A percentile compares a stretch with the other conserved stretches of the same genome.
These are phyloP conservation scores for Phialophora macrospora DNA, from an alignment of 2,329 filamentous ascomycete species.

Conservation along the genomic window DNA sequence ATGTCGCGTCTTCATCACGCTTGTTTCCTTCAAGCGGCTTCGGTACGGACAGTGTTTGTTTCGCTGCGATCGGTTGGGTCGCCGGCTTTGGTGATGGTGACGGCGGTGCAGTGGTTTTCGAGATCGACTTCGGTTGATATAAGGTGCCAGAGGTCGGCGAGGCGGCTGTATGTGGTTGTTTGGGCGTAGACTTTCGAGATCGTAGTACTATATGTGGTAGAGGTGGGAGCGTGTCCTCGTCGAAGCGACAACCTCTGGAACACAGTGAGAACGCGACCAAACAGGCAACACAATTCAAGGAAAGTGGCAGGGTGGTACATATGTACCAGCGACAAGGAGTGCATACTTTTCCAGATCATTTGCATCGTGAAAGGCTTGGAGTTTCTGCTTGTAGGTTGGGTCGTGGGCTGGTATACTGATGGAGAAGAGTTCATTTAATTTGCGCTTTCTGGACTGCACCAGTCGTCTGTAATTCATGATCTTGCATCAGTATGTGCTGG, in stretches of 20 bases:
- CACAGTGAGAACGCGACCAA: constrained; percentile 28
- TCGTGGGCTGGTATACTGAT: constrained; percentile 64
- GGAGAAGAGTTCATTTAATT: constrained; percentile 86
- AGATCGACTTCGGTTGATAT: constrained; percentile 5
- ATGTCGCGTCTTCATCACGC: constrained; percentile 1
- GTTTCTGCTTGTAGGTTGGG: constrained; percentile 58
- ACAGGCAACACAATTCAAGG: constrained; percentile 13
- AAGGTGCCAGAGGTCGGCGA: constrained; percentile 6
- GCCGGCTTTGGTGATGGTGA: constrained; percentile 13
- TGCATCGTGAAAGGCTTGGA: constrained; percentile 60
- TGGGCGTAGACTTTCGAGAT: constrained; percentile 39
- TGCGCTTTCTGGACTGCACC: constrained; percentile 85
- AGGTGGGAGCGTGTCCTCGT: constrained; percentile 59
- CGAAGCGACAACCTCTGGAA: constrained; percentile 61
- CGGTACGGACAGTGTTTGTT: neutral
- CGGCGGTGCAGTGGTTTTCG: constrained; percentile 11
- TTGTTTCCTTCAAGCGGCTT: constrained; percentile 1
- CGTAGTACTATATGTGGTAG: constrained; percentile 42
- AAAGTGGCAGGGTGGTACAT: constrained; percentile 21
- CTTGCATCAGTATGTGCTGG: constrained; percentile 46
- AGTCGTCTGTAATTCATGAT: constrained; percentile 51
- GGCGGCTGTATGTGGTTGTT: constrained; percentile 28
- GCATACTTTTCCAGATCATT: constrained; percentile 64
- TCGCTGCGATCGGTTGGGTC: constrained; percentile 8
- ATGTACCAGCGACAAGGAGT: constrained; percentile 25